phyloP scores from a whole-genome alignment of 495 filamentous ascomycete genomes.

The Durotheca rogersii region DNA sequence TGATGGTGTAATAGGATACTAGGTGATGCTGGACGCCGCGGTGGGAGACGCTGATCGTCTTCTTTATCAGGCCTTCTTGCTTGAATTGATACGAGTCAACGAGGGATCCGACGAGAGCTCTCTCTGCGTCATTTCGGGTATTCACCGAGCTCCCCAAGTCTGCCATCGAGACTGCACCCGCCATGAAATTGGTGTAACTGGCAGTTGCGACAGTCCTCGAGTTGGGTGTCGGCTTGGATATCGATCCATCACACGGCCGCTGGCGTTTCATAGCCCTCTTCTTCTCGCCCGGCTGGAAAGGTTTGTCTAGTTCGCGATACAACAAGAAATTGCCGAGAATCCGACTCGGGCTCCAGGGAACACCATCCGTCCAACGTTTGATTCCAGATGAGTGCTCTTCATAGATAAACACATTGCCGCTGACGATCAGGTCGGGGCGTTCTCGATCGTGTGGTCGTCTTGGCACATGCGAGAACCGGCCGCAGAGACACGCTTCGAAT shows the following conservation, averaged over 20 bases:
- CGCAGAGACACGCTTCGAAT: slow-evolving; percentile 72
- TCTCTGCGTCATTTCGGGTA: slow-evolving; percentile 45
- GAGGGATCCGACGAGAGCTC: slow-evolving; percentile 75
- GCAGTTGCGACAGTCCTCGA: slow-evolving; percentile 39
- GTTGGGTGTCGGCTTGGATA: slow-evolving; percentile 15
- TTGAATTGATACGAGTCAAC: slow-evolving; percentile 88
- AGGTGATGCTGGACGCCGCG: slow-evolving; percentile 72
- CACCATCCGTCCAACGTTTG: slow-evolving; percentile 91
- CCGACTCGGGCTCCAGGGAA: slow-evolving; percentile 86
- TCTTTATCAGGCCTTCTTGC: slow-evolving; percentile 80
- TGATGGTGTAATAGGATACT: slow-evolving; percentile 83
- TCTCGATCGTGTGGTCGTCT: slow-evolving; percentile 86
- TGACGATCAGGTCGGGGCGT: slow-evolving; percentile 68
- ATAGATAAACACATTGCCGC: slow-evolving; percentile 86
- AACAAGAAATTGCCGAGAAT: slow-evolving; percentile 86
- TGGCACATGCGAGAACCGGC: slow-evolving; percentile 67
- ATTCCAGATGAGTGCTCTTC: slow-evolving; percentile 86
- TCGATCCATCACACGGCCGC: slow-evolving; percentile 25
- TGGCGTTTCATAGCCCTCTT: slow-evolving; percentile 79
- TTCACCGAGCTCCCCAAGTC: slow-evolving; percentile 38
- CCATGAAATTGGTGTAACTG: slow-evolving; percentile 25
- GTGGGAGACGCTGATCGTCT: slow-evolving; percentile 80
- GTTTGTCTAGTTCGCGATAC: slow-evolving; percentile 81
- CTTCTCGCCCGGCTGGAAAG: slow-evolving; percentile 85
- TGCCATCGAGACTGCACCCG: slow-evolving; percentile 30